Conservation (phyloP, 2,329 filamentous ascomycete genomes). For the Fusarium siculi region DNA sequence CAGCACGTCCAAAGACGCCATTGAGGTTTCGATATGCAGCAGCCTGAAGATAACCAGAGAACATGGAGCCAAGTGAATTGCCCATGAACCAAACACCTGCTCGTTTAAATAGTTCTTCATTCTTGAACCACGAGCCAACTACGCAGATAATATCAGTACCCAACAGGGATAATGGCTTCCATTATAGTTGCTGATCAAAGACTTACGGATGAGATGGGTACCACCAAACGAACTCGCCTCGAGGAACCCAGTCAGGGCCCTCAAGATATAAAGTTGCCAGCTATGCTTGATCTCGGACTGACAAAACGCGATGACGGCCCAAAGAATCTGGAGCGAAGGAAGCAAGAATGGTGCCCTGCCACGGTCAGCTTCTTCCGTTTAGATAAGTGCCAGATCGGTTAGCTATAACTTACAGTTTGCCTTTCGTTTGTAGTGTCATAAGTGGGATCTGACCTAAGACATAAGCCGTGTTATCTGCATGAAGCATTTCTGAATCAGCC, state of each 20-base stretch:
- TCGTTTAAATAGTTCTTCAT: conserved; percentile 6
- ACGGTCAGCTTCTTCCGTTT: not conserved
- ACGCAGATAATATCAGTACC: fast-evolving
- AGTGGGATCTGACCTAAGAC: conserved; percentile 1
- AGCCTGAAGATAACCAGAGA: not conserved
- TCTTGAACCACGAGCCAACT: conserved; percentile 14
- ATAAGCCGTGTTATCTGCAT: not conserved
- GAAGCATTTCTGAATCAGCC: fast-evolving
- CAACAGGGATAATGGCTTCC: fast-evolving
- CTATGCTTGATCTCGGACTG: conserved; percentile 1
- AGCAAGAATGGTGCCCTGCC: not conserved
- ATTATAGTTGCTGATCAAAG: fast-evolving
- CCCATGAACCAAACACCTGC: conserved; percentile 8
- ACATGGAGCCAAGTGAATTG: not conserved
- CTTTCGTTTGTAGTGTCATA: conserved; percentile 7
- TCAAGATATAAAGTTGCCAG: not conserved
- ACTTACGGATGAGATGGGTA: not conserved
- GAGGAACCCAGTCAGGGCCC: not conserved
- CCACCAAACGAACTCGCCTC: not conserved
- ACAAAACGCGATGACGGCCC: not conserved
- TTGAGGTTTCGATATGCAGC: not conserved
- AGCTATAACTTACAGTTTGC: not conserved
- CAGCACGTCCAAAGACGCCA: conserved; percentile 1
- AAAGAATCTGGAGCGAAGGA: not conserved
- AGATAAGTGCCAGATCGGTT: fast-evolving